Evolutionary conservation across 139 green algal species (phyloP).

Genomic region (Diplosphaera chodatii): DNA sequence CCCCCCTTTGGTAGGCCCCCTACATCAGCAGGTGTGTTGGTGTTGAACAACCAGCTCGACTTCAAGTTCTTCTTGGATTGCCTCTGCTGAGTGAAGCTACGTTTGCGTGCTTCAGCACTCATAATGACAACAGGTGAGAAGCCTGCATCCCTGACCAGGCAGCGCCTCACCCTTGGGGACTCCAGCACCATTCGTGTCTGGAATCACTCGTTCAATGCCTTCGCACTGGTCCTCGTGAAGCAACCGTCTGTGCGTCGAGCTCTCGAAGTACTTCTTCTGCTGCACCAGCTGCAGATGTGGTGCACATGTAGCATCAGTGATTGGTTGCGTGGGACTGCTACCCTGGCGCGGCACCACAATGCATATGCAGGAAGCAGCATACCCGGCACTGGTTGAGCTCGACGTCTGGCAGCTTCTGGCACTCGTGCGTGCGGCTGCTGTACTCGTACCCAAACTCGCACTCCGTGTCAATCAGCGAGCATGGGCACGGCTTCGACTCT

Average conservation of each 20-base stretch:
- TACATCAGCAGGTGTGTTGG: background rate
- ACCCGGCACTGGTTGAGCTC: slow-evolving; percentile 7
- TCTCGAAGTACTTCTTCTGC: background rate
- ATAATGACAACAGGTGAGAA: no score
- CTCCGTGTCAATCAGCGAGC: slow-evolving; percentile 38
- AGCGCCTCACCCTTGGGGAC: background rate
- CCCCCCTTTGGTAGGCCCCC: background rate
- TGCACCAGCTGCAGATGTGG: background rate
- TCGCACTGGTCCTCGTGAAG: slow-evolving; percentile 57
- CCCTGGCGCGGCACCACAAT: no score
- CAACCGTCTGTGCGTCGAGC: slow-evolving; percentile 30
- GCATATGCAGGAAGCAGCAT: no score
- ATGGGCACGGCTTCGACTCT: background rate
- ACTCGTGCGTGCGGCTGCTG: background rate
- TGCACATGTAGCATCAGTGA: no score
- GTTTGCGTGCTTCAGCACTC: no score
- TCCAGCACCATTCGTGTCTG: slow-evolving; percentile 58
- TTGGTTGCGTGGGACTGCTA: no score
- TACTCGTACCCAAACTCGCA: slow-evolving; percentile 74
- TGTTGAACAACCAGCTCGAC: no score
- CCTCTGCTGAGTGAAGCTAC: no score
- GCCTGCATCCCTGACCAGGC: no score
- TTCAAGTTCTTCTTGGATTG: no score
- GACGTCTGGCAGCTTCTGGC: slow-evolving; percentile 16
- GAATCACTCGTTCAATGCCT: slow-evolving; percentile 37